A percentile compares a stretch with the other conserved stretches of the same genome.
phyloP scores from a whole-genome alignment of 345 rosid species.

The Rhodamnia rubescens region DNA sequence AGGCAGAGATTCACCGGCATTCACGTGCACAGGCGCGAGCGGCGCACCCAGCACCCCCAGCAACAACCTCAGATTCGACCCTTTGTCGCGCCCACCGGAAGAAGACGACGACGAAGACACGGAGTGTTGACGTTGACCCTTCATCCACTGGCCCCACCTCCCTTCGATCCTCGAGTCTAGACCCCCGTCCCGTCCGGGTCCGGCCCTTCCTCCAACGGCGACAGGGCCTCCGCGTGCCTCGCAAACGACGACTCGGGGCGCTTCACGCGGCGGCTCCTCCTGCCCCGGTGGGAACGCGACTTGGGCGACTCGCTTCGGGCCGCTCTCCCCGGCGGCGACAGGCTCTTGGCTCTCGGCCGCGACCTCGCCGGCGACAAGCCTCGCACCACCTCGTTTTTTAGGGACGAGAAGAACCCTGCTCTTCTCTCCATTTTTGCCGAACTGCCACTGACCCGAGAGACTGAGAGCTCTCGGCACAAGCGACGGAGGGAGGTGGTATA shows the following conservation, averaged over 20 bases:
- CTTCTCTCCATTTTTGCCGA: neutral
- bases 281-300: conserved; percentile 2
- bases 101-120: conserved; percentile 2
- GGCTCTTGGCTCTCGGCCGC: neutral
- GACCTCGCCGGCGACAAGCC: conserved; percentile 16
- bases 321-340: neutral
- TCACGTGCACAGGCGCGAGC: conserved; percentile 31
- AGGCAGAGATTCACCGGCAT: conserved; percentile 19
- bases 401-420: conserved; percentile 12
- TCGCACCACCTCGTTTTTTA: conserved; percentile 8
- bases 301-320: conserved; percentile 1
- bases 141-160: conserved; percentile 31
- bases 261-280: neutral
- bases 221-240: conserved; percentile 15
- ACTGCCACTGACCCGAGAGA: neutral
- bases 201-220: conserved; percentile 34
- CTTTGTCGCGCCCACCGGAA: neutral
- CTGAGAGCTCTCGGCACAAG: neutral
- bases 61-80: conserved; percentile 29
- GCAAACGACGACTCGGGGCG: neutral
- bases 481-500: neutral
- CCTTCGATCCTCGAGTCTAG: conserved; percentile 17
- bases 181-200: conserved; percentile 14
- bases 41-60: conserved; percentile 33
- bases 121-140: conserved; percentile 10